Base-by-base conservation (phyloP, 345 rosid genomes). In the Gossypium mustelinum region DNA sequence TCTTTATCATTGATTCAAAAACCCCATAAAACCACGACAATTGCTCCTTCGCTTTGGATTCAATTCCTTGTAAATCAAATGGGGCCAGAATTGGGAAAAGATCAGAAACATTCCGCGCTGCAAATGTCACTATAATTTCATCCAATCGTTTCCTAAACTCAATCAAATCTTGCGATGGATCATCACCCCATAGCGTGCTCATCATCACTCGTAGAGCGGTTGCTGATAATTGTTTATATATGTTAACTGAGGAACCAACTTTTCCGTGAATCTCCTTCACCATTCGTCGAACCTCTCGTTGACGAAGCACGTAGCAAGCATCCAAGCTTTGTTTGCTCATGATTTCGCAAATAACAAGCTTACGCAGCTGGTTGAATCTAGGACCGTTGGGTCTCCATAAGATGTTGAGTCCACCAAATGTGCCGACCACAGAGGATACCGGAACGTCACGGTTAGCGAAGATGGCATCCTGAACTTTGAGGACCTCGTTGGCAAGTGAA, bases 361-460 rank as follows among this genome's bases (percentile, higher is more conserved):
- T 82, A 7, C 85, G 77, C 22, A 84, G 67, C 62, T 75, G 78
- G 11, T 75, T 54, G 79, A 79, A 82, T 11, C 80, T 73, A 1
- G 82, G 82, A 2, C 85, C 85, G 41, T 84, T 73, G 2, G 79
- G 84, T 62, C 81, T 78, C 83, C 83, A 78, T 1, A 58, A 80
- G 9, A 84, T 80, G 70, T 82, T 82, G 57, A 68, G 68, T 0
- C 80, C 87, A 11, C 87, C 82, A 20, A 77, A 81, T 0, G 85
- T 73, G 70, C 70, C 60, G 52, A 66, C 41, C 9, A 70, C 27
- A 9, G 25, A 80, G 0, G 73, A 82, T 57, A 16, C 62, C 0
- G 62, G 83, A 4, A 65, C 71, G 34, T 84, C 88, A 9, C 67
- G 87, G 80, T 86, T 86, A 24, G 92, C 79, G 68, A 88, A 84